phyloP scores from a whole-genome alignment of 305 asterid species.

The Ilex paraguariensis region DNA sequence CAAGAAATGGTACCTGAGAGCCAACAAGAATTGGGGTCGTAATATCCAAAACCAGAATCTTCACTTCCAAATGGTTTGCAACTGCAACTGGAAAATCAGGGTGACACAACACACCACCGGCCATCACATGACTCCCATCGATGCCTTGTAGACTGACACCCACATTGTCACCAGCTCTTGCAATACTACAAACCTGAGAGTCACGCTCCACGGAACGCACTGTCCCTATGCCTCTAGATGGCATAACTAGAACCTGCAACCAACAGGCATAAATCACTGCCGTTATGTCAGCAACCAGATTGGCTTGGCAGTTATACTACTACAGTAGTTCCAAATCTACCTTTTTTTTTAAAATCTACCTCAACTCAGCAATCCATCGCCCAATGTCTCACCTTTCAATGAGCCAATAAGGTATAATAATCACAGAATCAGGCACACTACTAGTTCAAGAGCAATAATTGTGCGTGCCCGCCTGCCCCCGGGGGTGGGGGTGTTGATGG shows the following conservation, averaged over 20 bases:
- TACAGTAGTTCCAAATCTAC: too few species aligned
- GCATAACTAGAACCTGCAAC: constrained; percentile 80
- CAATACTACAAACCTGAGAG: constrained; percentile 51
- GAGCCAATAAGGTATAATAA: too few species aligned
- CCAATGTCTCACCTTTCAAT: too few species aligned
- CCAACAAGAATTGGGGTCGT: constrained; percentile 71
- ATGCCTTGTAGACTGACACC: constrained; percentile 73
- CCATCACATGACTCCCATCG: constrained; percentile 52
- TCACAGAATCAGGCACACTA: too few species aligned
- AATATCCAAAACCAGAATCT: constrained; percentile 67
- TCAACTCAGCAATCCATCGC: too few species aligned
- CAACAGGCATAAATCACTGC: constrained; percentile 1
- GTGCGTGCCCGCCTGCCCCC: too few species aligned
- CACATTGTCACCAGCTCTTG: constrained; percentile 94
- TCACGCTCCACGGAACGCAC: constrained; percentile 74
- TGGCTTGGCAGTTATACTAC: not conserved
- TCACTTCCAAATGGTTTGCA: constrained; percentile 72
- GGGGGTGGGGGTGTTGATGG: too few species aligned
- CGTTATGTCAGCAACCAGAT: too few species aligned
- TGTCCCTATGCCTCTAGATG: constrained; percentile 58
- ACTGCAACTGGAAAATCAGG: constrained; percentile 81
- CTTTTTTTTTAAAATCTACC: too few species aligned
- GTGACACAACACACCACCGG: constrained; percentile 91
- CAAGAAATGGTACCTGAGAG: constrained; percentile 56
- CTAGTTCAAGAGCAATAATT: too few species aligned